phyloP scores from a whole-genome alignment of 2,329 filamentous ascomycete species.

The Thielaviopsis populi region DNA sequence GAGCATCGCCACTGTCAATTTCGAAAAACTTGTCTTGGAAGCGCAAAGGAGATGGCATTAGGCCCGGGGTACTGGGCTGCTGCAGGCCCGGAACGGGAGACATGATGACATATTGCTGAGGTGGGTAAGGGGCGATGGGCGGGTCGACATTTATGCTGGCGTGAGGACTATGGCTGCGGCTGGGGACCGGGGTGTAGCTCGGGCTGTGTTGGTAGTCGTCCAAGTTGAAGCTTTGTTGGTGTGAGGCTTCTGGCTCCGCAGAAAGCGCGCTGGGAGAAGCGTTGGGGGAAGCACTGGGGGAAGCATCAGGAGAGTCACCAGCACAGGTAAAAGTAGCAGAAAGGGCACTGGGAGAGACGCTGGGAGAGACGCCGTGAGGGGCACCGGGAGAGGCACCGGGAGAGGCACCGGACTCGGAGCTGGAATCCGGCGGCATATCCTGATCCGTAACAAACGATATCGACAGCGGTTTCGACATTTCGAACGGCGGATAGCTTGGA shows the following conservation, averaged over 20 bases:
- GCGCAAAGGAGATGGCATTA: neutral
- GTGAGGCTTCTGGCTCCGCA: neutral
- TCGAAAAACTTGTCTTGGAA: neutral
- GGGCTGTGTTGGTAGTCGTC: neutral
- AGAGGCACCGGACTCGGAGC: neutral
- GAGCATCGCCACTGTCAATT: neutral
- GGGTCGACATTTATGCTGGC: neutral
- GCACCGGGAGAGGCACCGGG: neutral
- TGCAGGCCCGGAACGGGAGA: too few relatives aligned
- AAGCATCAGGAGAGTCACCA: too few relatives aligned
- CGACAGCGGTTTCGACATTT: neutral
- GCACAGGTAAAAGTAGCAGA: too few relatives aligned
- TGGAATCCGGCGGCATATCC: neutral
- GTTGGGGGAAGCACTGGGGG: neutral
- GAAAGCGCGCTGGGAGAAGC: neutral
- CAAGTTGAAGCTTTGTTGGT: neutral
- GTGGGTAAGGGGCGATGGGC: neutral
- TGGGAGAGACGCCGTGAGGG: neutral
- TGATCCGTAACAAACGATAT: neutral
- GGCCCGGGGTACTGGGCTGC: neutral
- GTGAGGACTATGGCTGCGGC: neutral
- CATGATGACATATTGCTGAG: too few relatives aligned
- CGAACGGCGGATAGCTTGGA: neutral
- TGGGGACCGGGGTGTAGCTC: neutral
- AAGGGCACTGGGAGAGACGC: too few relatives aligned